Evolutionary conservation across 768 basidiomycete genomes (phyloP), one percentile per base, ranked within the genome.

Genomic region (Gloeophyllum trabeum): DNA sequence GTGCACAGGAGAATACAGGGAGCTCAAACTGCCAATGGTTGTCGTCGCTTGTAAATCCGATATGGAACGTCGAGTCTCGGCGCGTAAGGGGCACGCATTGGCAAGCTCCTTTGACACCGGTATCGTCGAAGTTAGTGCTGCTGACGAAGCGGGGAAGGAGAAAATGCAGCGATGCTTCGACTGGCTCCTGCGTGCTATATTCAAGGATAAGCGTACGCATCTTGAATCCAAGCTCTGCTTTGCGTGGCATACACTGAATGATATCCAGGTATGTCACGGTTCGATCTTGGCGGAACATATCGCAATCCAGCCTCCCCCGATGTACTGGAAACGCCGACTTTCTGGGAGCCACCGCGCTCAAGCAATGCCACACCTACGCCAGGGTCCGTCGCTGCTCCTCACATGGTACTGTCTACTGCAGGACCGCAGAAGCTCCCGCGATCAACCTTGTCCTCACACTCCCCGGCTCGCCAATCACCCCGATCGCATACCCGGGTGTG

Each of bases 1-100:
- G 40, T 36, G 19, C 44, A 18, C 52, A 90, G 87, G 69, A 51
- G 61, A 70, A 45, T 81, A 75, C 59, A 64, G 62, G 51, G 64
- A 68, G 39, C 61, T 76, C 54, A 72, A 71, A 44, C 62, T 84
- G 25, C 74, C 84, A 6, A 63, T 74, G 20, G 69, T 94, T 35
- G 83, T 90, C 10, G 66, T 97, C 12, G 89, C 87, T 4, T 90
- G 91, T 65, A 97, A 96, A 59, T 79, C 81, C 4, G 87, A 94
- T 54, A 62, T 82, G 18, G 64, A 64, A 32, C 6, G 14, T 26
- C 6, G 16, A n/a, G 66, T 88, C 16, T 69, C 81, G 48, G 75
- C 81, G 6, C 61, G 66, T 41, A 60, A 60, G 37, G 79, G 76
- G 3, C 50, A 64, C 19, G 63, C 60, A 16, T 56, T 80, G 30